Evolutionary conservation across 495 filamentous ascomycete genomes (phyloP).

Genomic region (Neurospora hispaniola): DNA sequence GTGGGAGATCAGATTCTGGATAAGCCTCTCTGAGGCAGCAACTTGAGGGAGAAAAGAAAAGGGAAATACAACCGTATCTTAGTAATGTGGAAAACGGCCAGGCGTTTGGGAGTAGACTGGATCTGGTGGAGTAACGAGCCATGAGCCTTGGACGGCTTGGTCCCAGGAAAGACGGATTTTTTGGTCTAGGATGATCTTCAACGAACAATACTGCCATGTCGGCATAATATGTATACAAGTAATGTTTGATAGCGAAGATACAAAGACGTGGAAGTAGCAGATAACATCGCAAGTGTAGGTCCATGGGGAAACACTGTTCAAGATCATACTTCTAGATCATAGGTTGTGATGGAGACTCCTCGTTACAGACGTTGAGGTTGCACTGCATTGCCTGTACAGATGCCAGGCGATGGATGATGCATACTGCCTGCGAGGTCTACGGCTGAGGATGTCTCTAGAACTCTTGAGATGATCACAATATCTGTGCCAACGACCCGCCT

Average conservation of each 20-base stretch:
- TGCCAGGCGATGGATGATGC: not conserved
- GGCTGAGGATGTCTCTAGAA: not conserved
- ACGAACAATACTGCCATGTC: not conserved
- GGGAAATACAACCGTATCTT: not conserved
- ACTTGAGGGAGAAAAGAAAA: not conserved
- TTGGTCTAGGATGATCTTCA: not conserved
- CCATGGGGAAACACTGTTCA: not conserved
- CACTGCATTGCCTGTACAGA: not conserved
- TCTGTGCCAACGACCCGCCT: not conserved
- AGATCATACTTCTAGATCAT: not conserved
- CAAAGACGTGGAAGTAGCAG: not conserved
- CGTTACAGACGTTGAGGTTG: not conserved
- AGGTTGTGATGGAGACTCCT: not conserved
- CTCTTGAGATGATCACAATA: not conserved
- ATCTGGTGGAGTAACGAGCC: not conserved
- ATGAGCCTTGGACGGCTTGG: not conserved
- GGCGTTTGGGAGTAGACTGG: not conserved
- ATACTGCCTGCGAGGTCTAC: not conserved
- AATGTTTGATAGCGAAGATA: not conserved
- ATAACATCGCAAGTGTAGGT: not conserved
- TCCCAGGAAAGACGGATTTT: not conserved
- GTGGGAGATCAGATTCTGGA: constrained; percentile 12
- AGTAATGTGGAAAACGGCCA: not conserved
- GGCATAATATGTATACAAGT: not conserved
- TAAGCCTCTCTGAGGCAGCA: not conserved